These are phyloP conservation scores for Osmanthus fragrans DNA, from an alignment of 257 asterid genomes.

Conservation along the genomic window DNA sequence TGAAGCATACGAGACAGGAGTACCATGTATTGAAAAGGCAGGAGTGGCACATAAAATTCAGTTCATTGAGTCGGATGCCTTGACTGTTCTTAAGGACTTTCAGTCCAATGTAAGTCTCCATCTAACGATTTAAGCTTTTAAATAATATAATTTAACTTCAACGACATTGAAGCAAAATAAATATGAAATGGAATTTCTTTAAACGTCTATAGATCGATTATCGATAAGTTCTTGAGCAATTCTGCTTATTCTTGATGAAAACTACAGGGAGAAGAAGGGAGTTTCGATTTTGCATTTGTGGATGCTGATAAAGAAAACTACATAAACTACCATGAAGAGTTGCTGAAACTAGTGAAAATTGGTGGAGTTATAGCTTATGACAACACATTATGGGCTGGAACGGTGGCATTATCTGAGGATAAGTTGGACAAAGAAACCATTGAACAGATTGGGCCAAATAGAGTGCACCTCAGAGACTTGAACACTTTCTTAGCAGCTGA, in stretches of 20 bases:
- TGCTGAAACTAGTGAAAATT: slow-evolving; percentile 42
- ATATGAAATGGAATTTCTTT: too few relatives aligned
- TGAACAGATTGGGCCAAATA: slow-evolving; percentile 28
- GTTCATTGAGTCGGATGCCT: slow-evolving; percentile 48
- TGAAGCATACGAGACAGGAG: slow-evolving; percentile 54
- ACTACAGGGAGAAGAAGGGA: slow-evolving; percentile 45
- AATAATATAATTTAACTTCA: too few relatives aligned
- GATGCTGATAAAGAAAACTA: slow-evolving; percentile 61
- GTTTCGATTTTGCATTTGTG: slow-evolving; percentile 55
- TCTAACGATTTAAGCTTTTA: too few relatives aligned
- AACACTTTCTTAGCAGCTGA: slow-evolving; percentile 48
- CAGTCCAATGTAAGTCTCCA: slow-evolving; percentile 26
- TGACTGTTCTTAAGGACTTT: slow-evolving; percentile 30
- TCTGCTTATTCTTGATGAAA: neutral
- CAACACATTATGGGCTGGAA: slow-evolving; percentile 57
- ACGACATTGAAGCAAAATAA: too few relatives aligned
- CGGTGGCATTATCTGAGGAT: slow-evolving; percentile 42
- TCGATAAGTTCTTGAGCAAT: too few relatives aligned
- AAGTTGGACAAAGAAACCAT: slow-evolving; percentile 43
- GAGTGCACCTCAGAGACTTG: slow-evolving; percentile 31
- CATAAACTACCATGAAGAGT: slow-evolving; percentile 44
- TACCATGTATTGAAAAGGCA: slow-evolving; percentile 53
- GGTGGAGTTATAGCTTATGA: slow-evolving; percentile 58
- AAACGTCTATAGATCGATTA: too few relatives aligned
- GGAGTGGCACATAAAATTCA: slow-evolving; percentile 50